Base-by-base conservation (phyloP, 2,329 filamentous ascomycete genomes). In the Microthyrium microscopicum region DNA sequence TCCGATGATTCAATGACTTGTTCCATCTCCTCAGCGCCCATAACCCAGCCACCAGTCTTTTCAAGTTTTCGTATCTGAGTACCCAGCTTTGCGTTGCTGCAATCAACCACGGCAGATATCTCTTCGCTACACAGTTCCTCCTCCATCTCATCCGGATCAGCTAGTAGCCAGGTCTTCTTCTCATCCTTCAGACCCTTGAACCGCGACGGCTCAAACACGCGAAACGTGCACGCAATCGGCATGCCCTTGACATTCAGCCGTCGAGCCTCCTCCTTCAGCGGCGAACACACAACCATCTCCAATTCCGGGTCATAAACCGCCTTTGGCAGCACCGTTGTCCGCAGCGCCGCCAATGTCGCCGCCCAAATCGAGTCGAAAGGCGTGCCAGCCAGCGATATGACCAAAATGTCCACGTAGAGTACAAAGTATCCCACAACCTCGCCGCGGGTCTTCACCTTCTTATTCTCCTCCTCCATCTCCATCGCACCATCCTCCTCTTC, bases 331-430 rank as follows among this genome's bases (percentile, higher is more conserved):
- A 66, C 70, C 4, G 82, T 87, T 52, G 89, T 72, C 34, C 63
- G 65, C 38, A 98, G 59, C 5, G 89, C 87, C 6, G 85, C 81
- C 16, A 93, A 54, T 1, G 91, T 66, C 9, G 83, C 75, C 1
- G 77, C 69, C 85, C 87, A 95, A 0, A 83, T 82, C 1, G 82
- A 80, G 48, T 98, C 87, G 42, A 95, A 85, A 2, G 83, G 72
- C 47, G 89, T 92, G 5, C 87, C 87, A 42, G 93, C 85, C 31
- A 93, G 73, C 0, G 82, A 91, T 43, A 98, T 77, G 57, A 93
- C 89, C 49, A 94, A 70, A n/a, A 94, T 66, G 50, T 95, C 87
- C 42, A 98, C 80, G 55, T 93, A 94, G 15, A 98, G 70, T 7
- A 81, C 76, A 89, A 87, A 98, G 54, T 91, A 95, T 0, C 78